These are phyloP conservation scores for Tolypocladium inflatum DNA, from an alignment of 2,329 filamentous ascomycete species.

Conservation along the genomic window DNA sequence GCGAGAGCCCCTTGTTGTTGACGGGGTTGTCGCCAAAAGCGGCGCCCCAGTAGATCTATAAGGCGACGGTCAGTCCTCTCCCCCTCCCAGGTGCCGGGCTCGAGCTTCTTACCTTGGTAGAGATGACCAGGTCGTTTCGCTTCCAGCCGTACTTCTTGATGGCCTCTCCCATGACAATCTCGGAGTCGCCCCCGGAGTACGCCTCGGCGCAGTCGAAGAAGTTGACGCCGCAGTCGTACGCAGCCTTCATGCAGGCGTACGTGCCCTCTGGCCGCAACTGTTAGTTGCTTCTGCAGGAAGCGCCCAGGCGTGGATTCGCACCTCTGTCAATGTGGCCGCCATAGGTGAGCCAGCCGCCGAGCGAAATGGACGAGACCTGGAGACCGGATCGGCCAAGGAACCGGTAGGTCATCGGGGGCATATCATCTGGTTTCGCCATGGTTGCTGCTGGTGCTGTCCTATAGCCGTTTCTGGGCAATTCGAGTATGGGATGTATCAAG, in stretches of 20 bases:
- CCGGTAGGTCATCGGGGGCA: conserved; percentile 57
- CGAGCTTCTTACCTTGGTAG: conserved; percentile 39
- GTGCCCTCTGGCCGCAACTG: conserved; percentile 23
- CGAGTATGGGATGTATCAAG: neutral
- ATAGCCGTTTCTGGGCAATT: neutral
- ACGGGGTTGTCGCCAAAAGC: conserved; percentile 51
- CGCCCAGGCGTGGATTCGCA: conserved; percentile 19
- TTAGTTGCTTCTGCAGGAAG: neutral
- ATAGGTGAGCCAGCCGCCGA: conserved; percentile 67
- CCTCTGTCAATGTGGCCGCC: conserved; percentile 63
- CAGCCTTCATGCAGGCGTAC: conserved; percentile 51
- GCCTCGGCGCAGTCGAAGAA: conserved; percentile 53
- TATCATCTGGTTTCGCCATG: conserved; percentile 31
- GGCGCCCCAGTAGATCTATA: conserved; percentile 55
- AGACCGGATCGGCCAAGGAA: conserved; percentile 63
- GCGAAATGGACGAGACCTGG: conserved; percentile 63
- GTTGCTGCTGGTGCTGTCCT: conserved; percentile 4
- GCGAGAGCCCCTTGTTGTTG: conserved; percentile 58
- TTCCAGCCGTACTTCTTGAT: conserved; percentile 53
- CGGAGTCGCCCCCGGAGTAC: conserved; percentile 50
- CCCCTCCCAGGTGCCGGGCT: neutral
- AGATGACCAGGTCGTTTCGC: conserved; percentile 50
- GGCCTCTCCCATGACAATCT: conserved; percentile 52
- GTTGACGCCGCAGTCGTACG: conserved; percentile 51
- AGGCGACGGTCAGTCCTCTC: neutral